phyloP scores from a whole-genome alignment of 768 basidiomycete species.

The Rhodosporidiobolus sp. region DNA sequence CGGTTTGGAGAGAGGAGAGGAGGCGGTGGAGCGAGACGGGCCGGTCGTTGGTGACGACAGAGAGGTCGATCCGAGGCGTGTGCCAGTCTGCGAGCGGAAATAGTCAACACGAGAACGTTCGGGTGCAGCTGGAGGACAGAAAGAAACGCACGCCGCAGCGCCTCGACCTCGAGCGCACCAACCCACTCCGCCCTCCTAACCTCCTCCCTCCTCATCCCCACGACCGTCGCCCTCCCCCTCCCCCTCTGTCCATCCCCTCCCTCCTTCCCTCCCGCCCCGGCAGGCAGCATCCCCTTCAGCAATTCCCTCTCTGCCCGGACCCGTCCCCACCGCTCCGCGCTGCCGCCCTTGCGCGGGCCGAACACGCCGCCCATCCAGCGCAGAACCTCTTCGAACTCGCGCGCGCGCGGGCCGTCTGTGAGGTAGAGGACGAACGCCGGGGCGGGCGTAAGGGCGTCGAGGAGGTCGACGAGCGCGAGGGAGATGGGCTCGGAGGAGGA shows the following conservation, averaged over 20 bases:
- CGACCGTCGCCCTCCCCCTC: constrained; percentile 13
- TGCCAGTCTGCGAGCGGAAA: constrained; percentile 65
- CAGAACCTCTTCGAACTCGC: constrained; percentile 36
- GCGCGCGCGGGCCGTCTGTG: constrained; percentile 18
- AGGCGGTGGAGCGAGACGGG: constrained; percentile 68
- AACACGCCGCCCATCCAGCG: constrained; percentile 29
- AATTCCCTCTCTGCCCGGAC: constrained; percentile 15
- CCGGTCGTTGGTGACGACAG: constrained; percentile 73
- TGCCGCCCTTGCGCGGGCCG: constrained; percentile 5
- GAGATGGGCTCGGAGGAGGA: constrained; percentile 11
- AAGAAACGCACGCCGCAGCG: constrained; percentile 58
- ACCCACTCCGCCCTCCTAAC: constrained; percentile 63
- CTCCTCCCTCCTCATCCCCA: constrained; percentile 48
- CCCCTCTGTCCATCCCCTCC: neutral
- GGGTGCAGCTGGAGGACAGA: constrained; percentile 10
- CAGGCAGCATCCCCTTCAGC: constrained; percentile 5
- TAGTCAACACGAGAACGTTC: neutral
- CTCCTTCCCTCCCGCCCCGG: neutral
- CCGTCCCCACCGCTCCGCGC: constrained; percentile 10
- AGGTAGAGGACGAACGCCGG: constrained; percentile 29
- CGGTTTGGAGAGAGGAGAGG: constrained; percentile 59
- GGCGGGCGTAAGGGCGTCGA: constrained; percentile 9
- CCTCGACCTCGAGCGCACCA: constrained; percentile 57
- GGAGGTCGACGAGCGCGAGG: constrained; percentile 25
- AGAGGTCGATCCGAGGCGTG: constrained; percentile 63